These are phyloP conservation scores for Roridomyces roridus DNA, from an alignment of 768 basidiomycete species.

Conservation along the genomic window DNA sequence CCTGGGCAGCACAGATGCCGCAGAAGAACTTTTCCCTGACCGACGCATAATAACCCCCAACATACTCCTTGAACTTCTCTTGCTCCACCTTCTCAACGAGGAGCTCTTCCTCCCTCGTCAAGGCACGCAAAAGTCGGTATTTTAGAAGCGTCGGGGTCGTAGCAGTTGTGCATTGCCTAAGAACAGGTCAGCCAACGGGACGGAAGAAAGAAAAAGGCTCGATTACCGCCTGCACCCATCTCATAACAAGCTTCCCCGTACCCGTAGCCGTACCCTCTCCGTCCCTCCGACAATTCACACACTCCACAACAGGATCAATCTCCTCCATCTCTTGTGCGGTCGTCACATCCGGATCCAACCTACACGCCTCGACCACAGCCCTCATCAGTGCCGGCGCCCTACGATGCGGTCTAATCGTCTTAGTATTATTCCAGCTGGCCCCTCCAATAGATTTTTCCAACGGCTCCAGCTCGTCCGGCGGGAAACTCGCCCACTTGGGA, in stretches of 20 bases:
- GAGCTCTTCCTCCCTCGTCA: conserved; percentile 1
- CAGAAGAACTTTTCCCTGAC: too few relatives aligned
- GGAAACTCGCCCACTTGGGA: too few relatives aligned
- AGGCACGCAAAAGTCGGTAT: too few relatives aligned
- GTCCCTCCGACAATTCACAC: conserved; percentile 20
- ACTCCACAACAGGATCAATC: conserved; percentile 13
- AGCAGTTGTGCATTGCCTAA: conserved; percentile 1
- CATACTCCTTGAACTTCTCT: neutral
- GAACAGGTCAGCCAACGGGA: neutral
- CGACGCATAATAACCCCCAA: too few relatives aligned
- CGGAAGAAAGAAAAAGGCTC: neutral
- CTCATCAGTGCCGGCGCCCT: neutral
- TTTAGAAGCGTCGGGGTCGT: too few relatives aligned
- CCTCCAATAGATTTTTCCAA: neutral
- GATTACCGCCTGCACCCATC: conserved; percentile 12
- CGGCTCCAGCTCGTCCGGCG: too few relatives aligned
- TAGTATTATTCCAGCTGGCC: conserved; percentile 1
- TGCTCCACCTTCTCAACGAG: conserved; percentile 1
- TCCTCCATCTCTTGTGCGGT: conserved; percentile 12
- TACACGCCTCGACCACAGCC: conserved; percentile 7
- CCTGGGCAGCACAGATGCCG: too few relatives aligned
- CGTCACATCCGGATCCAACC: conserved; percentile 15
- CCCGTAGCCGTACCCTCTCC: too few relatives aligned
- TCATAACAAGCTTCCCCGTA: neutral
- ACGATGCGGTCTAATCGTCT: neutral